Evolutionary conservation across 331 rosid genomes (phyloP), one percentile per base, ranked within the genome.

Genomic region (Pyracantha coccinea): DNA sequence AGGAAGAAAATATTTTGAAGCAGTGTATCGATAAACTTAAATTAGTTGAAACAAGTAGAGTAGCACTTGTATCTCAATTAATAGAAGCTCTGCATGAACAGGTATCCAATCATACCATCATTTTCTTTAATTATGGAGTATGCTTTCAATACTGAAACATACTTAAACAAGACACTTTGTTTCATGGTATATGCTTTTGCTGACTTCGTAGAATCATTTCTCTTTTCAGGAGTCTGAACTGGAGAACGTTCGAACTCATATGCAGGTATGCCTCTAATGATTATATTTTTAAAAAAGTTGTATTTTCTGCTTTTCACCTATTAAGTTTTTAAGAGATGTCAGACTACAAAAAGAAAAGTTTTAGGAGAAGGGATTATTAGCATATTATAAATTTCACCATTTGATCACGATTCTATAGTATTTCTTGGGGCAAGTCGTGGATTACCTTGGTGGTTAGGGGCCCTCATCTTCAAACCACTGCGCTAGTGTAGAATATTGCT

Each of bases 31-130:
- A 91, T 70, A 93, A 91, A 69, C 90, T 91, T 66, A 89, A 90
- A 83, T 85, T 72, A 72, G 89, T 79, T 60, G 95, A 91, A 82
- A 87, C 93, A 63, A 88, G 83, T 83, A 92, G 97, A 84, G 80
- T 82, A 75, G 88, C 90, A 0, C 93, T 93, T 64, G 86, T 91
- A 16, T 86, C 92, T 72, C 96, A 91, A 87, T 87, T 93, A 78
- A 90, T 85, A 88, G 98, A 88, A 81, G 96, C 93, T 31, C 82
- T 91, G 71, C 86, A 79, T 63, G 93, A 86, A 75, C 98, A 93
- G 97, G 98, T 88, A 82, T 23, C 19, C 29, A 12, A 11, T 27
- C 62, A 13, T 38, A 14, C 25, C 6, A 47, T 23, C 1, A 2
- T 61, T 24, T 69, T 72, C 62, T 54, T 69, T 20, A 3, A 25